Evolutionary conservation across 345 rosid genomes (phyloP).

Genomic region (Xanthoceras sorbifolium): DNA sequence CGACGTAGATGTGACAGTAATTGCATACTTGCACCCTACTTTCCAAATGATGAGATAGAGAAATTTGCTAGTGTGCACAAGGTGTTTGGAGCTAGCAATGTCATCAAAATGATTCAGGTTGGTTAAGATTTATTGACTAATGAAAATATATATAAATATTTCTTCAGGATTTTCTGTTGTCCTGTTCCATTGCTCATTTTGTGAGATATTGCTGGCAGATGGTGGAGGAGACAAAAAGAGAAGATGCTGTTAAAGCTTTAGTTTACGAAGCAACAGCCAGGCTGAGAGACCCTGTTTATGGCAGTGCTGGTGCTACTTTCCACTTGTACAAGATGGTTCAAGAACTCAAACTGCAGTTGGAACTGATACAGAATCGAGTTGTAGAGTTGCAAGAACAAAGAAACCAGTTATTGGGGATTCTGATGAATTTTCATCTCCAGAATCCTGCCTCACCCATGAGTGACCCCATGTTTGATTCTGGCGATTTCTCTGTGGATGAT

Average conservation of each 20-base stretch:
- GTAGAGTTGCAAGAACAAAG: constrained; percentile 24
- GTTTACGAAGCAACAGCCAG: constrained; percentile 40
- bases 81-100: constrained; percentile 49
- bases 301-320: constrained; percentile 30
- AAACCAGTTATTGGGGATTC: constrained; percentile 29
- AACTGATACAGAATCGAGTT: constrained; percentile 13
- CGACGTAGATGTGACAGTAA: constrained; percentile 35
- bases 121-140: background rate
- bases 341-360: constrained; percentile 26
- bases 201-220: constrained; percentile 14
- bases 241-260: constrained; percentile 36
- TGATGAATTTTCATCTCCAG: constrained; percentile 14
- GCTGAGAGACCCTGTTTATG: constrained; percentile 40
- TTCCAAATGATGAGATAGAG: constrained; percentile 30
- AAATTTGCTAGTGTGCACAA: constrained; percentile 37
- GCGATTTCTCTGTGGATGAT: constrained; percentile 10
- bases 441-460: constrained; percentile 4
- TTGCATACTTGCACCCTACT: constrained; percentile 37
- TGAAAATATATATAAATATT: background rate
- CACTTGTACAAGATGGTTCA: constrained; percentile 31
- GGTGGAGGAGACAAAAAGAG: constrained; percentile 40
- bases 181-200: constrained; percentile 2
- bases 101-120: constrained; percentile 45
- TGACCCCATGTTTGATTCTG: constrained; percentile 11
- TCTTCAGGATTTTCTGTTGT: background rate